Percentiles rank a stretch among this genome's conserved stretches.
phyloP scores from a whole-genome alignment of 495 filamentous ascomycete genomes.

The Glutinoglossum americanum region DNA sequence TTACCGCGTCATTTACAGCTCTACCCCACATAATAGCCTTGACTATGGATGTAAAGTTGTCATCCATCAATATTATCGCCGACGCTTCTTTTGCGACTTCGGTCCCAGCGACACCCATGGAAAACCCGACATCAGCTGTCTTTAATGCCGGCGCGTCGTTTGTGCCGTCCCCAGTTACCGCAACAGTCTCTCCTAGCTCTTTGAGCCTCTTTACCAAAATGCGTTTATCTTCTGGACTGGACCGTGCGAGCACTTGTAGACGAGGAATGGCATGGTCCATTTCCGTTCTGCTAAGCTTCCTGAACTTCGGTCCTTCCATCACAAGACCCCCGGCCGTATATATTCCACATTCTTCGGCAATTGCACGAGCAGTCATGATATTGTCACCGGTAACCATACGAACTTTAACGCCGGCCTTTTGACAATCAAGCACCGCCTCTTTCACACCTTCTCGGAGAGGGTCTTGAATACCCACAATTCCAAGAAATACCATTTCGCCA shows the following conservation, averaged over 20 bases:
- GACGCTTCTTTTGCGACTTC: constrained; percentile 87
- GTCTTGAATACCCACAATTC: constrained; percentile 45
- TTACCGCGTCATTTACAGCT: constrained; percentile 71
- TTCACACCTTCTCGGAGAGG: constrained; percentile 44
- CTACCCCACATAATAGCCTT: constrained; percentile 78
- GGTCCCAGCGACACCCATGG: constrained; percentile 80
- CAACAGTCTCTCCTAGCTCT: constrained; percentile 72
- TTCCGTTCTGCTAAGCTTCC: constrained; percentile 39
- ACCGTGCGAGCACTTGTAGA: constrained; percentile 67
- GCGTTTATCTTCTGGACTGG: constrained; percentile 67
- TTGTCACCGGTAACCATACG: constrained; percentile 91
- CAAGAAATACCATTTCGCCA: constrained; percentile 36
- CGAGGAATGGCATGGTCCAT: constrained; percentile 52
- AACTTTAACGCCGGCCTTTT: constrained; percentile 61
- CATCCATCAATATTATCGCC: constrained; percentile 85
- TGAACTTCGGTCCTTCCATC: constrained; percentile 67
- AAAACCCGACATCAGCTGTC: constrained; percentile 74
- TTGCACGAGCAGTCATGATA: constrained; percentile 62
- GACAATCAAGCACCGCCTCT: constrained; percentile 53
- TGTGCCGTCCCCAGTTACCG: constrained; percentile 83
- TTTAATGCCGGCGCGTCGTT: constrained; percentile 82
- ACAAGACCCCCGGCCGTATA: constrained; percentile 50
- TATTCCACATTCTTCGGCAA: constrained; percentile 70
- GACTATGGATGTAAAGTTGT: constrained; percentile 80
- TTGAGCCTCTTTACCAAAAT: constrained; percentile 61